These are phyloP conservation scores for Trebouxiophyceae sp. DNA, from an alignment of 163 green algal species.

Conservation along the genomic window DNA sequence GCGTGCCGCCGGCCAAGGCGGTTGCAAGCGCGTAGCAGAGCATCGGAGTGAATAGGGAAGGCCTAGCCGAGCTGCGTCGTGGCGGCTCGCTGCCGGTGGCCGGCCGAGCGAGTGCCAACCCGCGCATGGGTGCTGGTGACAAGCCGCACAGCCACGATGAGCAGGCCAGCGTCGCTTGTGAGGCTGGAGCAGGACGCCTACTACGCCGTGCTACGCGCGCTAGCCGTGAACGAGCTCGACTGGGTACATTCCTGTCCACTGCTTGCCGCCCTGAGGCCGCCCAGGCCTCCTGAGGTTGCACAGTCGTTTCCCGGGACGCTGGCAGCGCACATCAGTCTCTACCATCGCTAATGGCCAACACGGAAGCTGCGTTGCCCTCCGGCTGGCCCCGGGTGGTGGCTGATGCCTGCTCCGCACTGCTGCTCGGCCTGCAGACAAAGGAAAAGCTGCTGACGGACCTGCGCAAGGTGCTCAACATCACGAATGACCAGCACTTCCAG, in stretches of 20 bases:
- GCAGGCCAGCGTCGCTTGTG: not conserved
- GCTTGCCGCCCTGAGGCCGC: not conserved
- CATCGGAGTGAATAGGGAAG: no score
- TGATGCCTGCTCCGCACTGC: not conserved
- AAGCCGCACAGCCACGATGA: not conserved
- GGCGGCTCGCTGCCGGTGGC: not conserved
- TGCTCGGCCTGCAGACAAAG: constrained; percentile 1
- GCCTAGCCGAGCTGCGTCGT: no score
- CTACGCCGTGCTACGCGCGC: constrained; percentile 2
- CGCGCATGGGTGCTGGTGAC: not conserved
- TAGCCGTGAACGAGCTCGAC: constrained; percentile 5
- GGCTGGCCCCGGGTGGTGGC: no score
- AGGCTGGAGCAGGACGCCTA: constrained; percentile 5
- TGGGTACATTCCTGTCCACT: constrained; percentile 1
- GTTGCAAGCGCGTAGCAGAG: no score
- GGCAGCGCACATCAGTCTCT: no score
- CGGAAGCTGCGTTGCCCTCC: no score
- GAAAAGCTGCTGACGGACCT: constrained; percentile 13
- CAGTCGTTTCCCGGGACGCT: no score
- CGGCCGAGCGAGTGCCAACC: no score
- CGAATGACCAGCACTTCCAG: constrained; percentile 2
- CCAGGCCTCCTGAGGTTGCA: not conserved
- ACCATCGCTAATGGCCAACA: no score
- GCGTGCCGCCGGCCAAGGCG: no score
- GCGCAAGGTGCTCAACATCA: constrained; percentile 8